phyloP scores from a whole-genome alignment of 2,329 filamentous ascomycete species.

The Diaporthe aspalathi region DNA sequence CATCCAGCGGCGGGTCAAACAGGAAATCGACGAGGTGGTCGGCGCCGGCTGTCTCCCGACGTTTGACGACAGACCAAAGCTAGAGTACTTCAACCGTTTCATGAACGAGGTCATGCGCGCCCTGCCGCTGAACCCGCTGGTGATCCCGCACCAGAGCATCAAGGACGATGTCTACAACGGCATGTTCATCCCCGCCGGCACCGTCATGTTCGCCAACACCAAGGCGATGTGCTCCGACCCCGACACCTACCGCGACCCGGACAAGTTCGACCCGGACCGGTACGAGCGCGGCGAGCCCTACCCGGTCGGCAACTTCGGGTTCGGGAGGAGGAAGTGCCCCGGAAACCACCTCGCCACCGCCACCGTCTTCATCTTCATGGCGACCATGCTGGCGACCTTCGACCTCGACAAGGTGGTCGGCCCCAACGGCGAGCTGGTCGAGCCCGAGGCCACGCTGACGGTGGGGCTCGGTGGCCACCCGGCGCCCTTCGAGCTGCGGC shows the following conservation, averaged over 20 bases:
- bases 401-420: conserved; percentile 41
- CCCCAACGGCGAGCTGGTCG: conserved; percentile 38
- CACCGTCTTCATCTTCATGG: conserved; percentile 53
- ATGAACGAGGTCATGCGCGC: conserved; percentile 60
- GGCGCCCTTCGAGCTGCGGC: conserved; percentile 40
- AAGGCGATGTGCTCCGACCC: conserved; percentile 58
- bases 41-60: conserved; percentile 57
- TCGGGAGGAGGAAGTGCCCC: conserved; percentile 60
- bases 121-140: conserved; percentile 59
- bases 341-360: conserved; percentile 38
- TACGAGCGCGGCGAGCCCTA: conserved; percentile 59
- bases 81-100: conserved; percentile 59
- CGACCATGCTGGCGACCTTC: conserved; percentile 46
- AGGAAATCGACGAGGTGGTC: conserved; percentile 59
- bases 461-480: conserved; percentile 43
- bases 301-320: conserved; percentile 62
- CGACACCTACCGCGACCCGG: conserved; percentile 54
- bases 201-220: conserved; percentile 52
- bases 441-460: conserved; percentile 41
- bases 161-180: conserved; percentile 68
- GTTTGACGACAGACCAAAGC: conserved; percentile 55
- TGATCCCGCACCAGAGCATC: conserved; percentile 65
- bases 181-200: conserved; percentile 67
- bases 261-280: conserved; percentile 59
- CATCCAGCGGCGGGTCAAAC: conserved; percentile 59